These are phyloP conservation scores for Colletotrichum chlorophyti DNA, from an alignment of 2,329 filamentous ascomycete genomes.

Conservation along the genomic window DNA sequence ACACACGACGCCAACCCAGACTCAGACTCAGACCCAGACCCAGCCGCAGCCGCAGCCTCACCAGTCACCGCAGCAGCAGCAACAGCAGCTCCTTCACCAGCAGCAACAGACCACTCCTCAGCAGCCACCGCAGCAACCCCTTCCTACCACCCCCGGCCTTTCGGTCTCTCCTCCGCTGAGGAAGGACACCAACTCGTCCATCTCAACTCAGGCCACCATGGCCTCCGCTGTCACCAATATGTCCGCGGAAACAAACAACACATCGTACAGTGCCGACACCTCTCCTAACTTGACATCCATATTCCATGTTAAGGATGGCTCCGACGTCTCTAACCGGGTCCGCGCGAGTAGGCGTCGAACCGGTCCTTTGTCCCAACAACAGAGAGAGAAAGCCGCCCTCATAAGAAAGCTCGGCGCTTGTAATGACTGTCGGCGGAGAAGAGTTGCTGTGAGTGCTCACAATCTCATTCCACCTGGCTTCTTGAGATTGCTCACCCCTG, in stretches of 20 bases:
- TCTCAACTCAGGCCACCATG: constrained; percentile 58
- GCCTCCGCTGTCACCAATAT: constrained; percentile 43
- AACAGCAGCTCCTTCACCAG: constrained; percentile 27
- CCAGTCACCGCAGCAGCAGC: constrained; percentile 16
- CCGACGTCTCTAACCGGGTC: constrained; percentile 59
- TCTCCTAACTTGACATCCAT: constrained; percentile 57
- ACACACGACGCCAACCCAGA: not conserved
- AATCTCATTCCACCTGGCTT: not conserved
- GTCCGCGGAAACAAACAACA: constrained; percentile 55
- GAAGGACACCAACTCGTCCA: constrained; percentile 61
- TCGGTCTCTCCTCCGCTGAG: constrained; percentile 41
- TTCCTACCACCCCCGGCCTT: constrained; percentile 31
- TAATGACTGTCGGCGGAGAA: constrained; percentile 59
- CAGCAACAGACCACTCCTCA: constrained; percentile 31
- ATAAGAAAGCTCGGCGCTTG: constrained; percentile 67
- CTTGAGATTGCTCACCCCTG: constrained; percentile 17
- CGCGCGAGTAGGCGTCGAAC: constrained; percentile 65
- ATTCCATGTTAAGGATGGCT: constrained; percentile 62
- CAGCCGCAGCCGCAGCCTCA: constrained; percentile 33
- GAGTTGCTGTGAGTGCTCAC: constrained; percentile 61
- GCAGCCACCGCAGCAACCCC: constrained; percentile 35
- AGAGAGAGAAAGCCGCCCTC: constrained; percentile 64
- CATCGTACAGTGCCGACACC: constrained; percentile 59
- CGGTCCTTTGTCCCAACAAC: constrained; percentile 63
- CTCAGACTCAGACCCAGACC: constrained; percentile 1